Evolutionary conservation across 2,329 filamentous ascomycete species (phyloP), one percentile per base, ranked within the genome.

Genomic region (Penicillium sp.): DNA sequence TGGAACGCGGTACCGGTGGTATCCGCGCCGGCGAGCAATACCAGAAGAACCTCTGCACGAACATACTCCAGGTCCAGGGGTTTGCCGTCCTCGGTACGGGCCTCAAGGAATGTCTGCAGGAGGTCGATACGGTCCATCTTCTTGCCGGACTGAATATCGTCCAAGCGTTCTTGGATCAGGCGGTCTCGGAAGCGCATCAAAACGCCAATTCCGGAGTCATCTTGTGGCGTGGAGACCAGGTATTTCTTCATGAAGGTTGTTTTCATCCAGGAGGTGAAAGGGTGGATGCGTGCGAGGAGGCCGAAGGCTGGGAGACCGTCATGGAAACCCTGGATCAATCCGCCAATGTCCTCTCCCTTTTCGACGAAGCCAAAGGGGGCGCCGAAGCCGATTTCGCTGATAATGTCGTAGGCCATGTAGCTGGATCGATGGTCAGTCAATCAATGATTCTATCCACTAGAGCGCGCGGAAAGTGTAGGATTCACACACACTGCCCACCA

Each of bases 151-250:
- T 81, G 75, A 22, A 85, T 76, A 55, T 84, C 82, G 28, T 77
- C 70, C 26, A 80, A 72, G 0, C 85, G 78, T 62, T 84, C 73
- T 25, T 73, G 68, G 58, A 87, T 80, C 2, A 87, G 76, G 28
- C 78, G 77, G 64, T 87, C 84, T 4, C 84, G 81, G 70, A 86
- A 86, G 8, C 82, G 77, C 83, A 87, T 86, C 58, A 86, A 68
- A 1, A 79, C 81, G 0, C 84, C 84, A 37, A 86, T 84, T 0
- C 84, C 84, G 13, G 78, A 81, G 42, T 84, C 72, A 37, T 87
- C 80, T 51, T 84, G 79, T 0, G 84, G 83, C 38, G 73, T 81
- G 8, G 84, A 82, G 10, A 85, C 81, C 2, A 86, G 75, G 65
- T 82, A 84, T 60, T 83, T 82, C 58, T 80, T 76, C 35, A 85